Evolutionary conservation across 1,284 basidiomycete genomes (phyloP).

Genomic region (Taiwanofungus camphoratus): DNA sequence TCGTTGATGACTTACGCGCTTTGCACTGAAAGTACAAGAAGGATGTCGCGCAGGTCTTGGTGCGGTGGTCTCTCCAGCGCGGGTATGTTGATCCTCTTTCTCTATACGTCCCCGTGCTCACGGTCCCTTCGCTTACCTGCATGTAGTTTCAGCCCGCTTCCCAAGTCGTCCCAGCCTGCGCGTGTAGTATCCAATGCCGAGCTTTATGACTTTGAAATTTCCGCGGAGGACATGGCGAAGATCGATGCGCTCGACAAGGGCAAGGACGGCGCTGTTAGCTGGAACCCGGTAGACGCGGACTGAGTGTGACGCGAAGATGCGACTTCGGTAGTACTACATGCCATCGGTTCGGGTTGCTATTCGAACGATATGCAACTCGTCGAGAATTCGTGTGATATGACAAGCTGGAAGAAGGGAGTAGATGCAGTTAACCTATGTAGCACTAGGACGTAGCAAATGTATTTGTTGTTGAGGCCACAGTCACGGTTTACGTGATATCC

Average conservation of each 20-base stretch:
- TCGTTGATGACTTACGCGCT: too few relatives aligned
- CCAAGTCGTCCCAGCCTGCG: conserved; percentile 43
- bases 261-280: conserved; percentile 34
- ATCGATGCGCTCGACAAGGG: conserved; percentile 43
- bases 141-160: conserved; percentile 40
- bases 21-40: conserved; percentile 45
- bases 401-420: too few relatives aligned
- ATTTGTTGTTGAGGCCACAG: too few relatives aligned
- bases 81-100: conserved; percentile 18
- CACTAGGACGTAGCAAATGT: too few relatives aligned
- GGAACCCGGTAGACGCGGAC: conserved; percentile 39
- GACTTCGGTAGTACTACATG: too few relatives aligned
- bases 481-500: too few relatives aligned
- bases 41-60: conserved; percentile 52
- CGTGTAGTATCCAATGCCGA: conserved; percentile 47
- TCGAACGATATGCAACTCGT: too few relatives aligned
- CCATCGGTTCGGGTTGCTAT: too few relatives aligned
- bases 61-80: conserved; percentile 66
- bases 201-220: conserved; percentile 48
- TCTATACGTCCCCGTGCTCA: neutral
- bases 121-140: neutral
- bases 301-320: too few relatives aligned
- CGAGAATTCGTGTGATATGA: too few relatives aligned
- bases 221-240: conserved; percentile 38
- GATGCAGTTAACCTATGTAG: too few relatives aligned